These are phyloP conservation scores for Nothophytophthora sp. DNA, from an alignment of 352 stramenopile species.

Conservation along the genomic window DNA sequence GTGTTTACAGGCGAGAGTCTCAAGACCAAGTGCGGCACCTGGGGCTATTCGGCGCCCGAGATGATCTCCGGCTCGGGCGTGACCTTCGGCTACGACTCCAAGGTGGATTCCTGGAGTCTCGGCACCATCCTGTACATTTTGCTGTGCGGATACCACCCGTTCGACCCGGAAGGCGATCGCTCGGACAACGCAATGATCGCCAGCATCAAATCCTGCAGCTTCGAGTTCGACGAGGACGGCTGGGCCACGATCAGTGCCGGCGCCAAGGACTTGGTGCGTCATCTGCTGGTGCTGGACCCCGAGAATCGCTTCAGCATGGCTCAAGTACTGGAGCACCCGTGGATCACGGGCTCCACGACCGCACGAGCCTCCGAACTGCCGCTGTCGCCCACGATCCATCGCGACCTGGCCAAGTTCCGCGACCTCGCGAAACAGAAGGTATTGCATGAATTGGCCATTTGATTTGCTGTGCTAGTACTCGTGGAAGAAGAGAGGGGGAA, in stretches of 20 bases:
- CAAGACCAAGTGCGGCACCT: conserved; percentile 84
- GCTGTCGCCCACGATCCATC: conserved; percentile 71
- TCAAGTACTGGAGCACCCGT: conserved; percentile 72
- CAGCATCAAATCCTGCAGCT: conserved; percentile 74
- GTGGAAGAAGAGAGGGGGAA: neutral
- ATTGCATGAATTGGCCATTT: neutral
- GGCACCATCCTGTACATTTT: conserved; percentile 88
- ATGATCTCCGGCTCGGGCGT: conserved; percentile 81
- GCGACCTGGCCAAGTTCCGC: conserved; percentile 61
- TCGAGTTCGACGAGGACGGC: conserved; percentile 70
- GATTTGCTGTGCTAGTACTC: neutral
- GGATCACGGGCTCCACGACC: conserved; percentile 40
- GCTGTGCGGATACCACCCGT: conserved; percentile 85
- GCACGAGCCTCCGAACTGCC: conserved; percentile 31
- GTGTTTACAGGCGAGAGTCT: conserved; percentile 67
- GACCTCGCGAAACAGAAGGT: conserved; percentile 63
- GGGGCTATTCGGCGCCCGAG: conserved; percentile 81
- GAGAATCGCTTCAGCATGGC: conserved; percentile 63
- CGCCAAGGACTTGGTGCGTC: conserved; percentile 74
- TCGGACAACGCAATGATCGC: conserved; percentile 87
- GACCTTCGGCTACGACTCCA: conserved; percentile 78
- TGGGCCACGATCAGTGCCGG: conserved; percentile 65
- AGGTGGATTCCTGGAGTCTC: conserved; percentile 89
- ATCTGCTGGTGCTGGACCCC: conserved; percentile 79
- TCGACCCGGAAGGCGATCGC: conserved; percentile 71